Conservation (phyloP, 257 asterid species). For the Nicotiana noctiflora region DNA sequence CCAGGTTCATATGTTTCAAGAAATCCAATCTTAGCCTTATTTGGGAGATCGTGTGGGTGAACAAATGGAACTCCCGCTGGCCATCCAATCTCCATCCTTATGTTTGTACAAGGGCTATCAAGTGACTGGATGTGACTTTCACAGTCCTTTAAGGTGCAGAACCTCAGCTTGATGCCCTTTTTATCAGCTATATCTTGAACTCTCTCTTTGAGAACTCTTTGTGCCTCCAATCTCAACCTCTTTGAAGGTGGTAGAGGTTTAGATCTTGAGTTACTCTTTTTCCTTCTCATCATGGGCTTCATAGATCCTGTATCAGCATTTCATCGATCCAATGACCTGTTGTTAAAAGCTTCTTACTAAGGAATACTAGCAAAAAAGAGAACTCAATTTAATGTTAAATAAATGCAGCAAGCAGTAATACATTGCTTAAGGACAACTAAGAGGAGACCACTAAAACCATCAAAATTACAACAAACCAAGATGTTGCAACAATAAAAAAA, state of each 20-base stretch:
- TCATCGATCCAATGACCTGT: conserved; percentile 82
- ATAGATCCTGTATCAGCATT: conserved; percentile 92
- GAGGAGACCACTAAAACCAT: neutral
- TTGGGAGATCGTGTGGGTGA: conserved; percentile 98
- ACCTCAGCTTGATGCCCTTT: conserved; percentile 91
- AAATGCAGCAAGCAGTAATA: neutral
- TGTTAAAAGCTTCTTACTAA: conserved; percentile 53
- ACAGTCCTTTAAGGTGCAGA: conserved; percentile 91
- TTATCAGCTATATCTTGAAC: conserved; percentile 97
- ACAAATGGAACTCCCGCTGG: conserved; percentile 95
- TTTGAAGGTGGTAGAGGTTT: conserved; percentile 96
- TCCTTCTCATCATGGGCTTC: conserved; percentile 52
- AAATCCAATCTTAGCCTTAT: conserved; percentile 96
- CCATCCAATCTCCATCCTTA: conserved; percentile 96
- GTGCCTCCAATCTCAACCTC: conserved; percentile 93
- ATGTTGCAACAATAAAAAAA: neutral
- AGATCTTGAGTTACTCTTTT: conserved; percentile 54
- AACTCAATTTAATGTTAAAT: neutral
- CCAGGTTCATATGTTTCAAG: conserved; percentile 98
- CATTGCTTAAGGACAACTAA: neutral
- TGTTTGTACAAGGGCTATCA: conserved; percentile 82
- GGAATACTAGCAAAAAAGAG: conserved; percentile 26
- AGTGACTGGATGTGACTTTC: conserved; percentile 75
- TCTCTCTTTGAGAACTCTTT: conserved; percentile 91
- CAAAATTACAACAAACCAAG: neutral